Base-by-base conservation (phyloP, 192 early-diverging fungal species). In the Backusella mclennaniae region DNA sequence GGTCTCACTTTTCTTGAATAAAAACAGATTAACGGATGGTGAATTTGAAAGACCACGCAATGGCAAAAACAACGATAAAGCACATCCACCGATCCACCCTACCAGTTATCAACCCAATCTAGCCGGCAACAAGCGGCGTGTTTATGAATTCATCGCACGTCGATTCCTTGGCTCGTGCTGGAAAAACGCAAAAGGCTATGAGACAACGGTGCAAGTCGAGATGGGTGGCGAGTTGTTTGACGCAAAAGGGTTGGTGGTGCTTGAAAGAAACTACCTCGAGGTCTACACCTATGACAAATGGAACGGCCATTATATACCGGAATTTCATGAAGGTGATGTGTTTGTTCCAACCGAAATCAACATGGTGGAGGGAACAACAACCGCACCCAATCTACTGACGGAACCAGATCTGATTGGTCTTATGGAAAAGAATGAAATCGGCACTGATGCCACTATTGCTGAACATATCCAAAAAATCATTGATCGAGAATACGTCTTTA, bases 81-180 rank as follows among this genome's bases (percentile, higher is more conserved):
- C 98, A 0, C 98, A 99, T 92, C 98, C 97, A 21, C 98, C 98
- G 11, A 99, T 99, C 77, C 97, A 99, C 80, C 97, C 98, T 1
- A 92, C 91, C 0, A 87, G 81, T 26, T 84, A 80, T 21, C 87
- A 87, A 7, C 21, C 77, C n/a, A 85, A 82, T 31, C 80, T 96
- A 42, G 49, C 67, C 0, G 93, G 93, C 11, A 89, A 95, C 39
- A 89, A 93, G 7, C 83, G 87, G 71, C 79, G 85, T 6, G 86
- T 99, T 0, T 98, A 94, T 82, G 97, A 99, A 59, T 95, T 95
- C 78, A 88, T 98, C 38, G 86, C 91, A 1, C 84, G 97, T 5
- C 84, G 96, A 9, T 99, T 98, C 80, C 83, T 99, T 14, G 98
- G 95, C 4, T 95, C 92, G 81, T 99, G 98, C 73, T 95, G 95